Base-by-base conservation (phyloP, 495 filamentous ascomycete species). In the Friedmanniomyces endolithicus region DNA sequence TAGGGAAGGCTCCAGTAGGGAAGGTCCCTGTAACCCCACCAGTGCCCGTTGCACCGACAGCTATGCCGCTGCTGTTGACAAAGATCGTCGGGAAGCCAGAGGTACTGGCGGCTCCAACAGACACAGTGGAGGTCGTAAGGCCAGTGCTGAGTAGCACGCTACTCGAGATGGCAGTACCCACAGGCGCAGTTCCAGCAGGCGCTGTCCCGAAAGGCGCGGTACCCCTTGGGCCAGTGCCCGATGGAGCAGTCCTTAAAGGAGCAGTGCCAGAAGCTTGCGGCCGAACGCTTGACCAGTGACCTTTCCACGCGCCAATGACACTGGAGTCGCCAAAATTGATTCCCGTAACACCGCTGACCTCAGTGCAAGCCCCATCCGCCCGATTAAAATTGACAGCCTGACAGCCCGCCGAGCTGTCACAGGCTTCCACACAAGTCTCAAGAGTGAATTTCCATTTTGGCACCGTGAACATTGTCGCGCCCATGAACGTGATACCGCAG, bases 401-500 rank as follows among this genome's bases (percentile, higher is more conserved):
- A 22, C 54, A 56, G 11, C n/a, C 20, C 6, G 2, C 17, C 9
- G 35, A 9, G n/a, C 11, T 24, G 24, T 56, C 54, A 20, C 54
- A 56, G 20, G 54, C 19, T 16, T 31, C 35, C 14, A 19, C 46
- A 20, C 54, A 56, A 11, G 12, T 33, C 11, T 14, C 19, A 11
- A 56, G 39, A 16, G 31, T 43, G 3, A 39, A 7, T n/a, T 45
- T 11, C 29, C 9, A 41, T 11, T 35, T 11, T 3, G 53, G 19
- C 2, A 49, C 22, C 2, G 22, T 16, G 19, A 41, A 3, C 53
- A 50, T 50, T 4, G 45, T 39, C 11, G 24, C 17, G 34, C 54
- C 54, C 19, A 20, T 19, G 47, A 56, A 56, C 8, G 12, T 46
- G 11, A 56, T 19, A 24, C 54, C 54, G 34, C 54, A 56, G n/a